Conservation (phyloP, 305 asterid genomes). For the Ruellia speciosa region DNA sequence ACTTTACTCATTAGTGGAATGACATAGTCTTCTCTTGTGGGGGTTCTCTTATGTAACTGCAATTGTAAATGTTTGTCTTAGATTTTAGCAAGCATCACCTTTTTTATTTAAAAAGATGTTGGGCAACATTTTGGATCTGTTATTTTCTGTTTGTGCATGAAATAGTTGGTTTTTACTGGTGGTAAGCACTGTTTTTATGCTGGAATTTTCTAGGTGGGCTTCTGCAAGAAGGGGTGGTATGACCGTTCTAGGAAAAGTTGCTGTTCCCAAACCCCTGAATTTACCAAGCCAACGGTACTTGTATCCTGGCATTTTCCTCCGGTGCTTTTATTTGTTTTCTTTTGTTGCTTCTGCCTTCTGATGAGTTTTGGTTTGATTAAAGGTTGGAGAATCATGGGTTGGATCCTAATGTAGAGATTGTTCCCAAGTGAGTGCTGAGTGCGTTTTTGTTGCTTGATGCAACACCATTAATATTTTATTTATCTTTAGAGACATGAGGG, state of each 20-base stretch:
- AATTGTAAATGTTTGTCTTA: too few relatives aligned
- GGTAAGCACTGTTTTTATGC: slow-evolving; percentile 7
- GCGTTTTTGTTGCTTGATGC: slow-evolving; percentile 12
- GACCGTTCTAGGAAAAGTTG: slow-evolving; percentile 89
- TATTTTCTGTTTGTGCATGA: too few relatives aligned
- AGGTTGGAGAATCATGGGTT: slow-evolving; percentile 95
- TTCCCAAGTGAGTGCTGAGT: slow-evolving; percentile 78
- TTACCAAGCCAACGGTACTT: slow-evolving; percentile 90
- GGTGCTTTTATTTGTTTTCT: slow-evolving; percentile 8
- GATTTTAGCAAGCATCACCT: too few relatives aligned
- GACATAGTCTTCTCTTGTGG: too few relatives aligned
- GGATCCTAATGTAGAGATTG: slow-evolving; percentile 94
- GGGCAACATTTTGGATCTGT: too few relatives aligned
- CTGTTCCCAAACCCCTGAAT: slow-evolving; percentile 96
- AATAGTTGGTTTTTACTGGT: slow-evolving; percentile 11
- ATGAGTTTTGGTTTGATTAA: slow-evolving; percentile 23
- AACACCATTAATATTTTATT: slow-evolving; percentile 1
- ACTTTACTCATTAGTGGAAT: too few relatives aligned
- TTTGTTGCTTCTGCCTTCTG: slow-evolving; percentile 22
- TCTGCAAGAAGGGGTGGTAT: slow-evolving; percentile 88
- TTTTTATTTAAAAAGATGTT: too few relatives aligned
- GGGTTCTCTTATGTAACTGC: too few relatives aligned
- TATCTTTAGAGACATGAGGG: not conserved
- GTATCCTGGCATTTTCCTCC: slow-evolving; percentile 15
- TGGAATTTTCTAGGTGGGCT: slow-evolving; percentile 51